Conservation (phyloP, 345 rosid species). For the Pugionium cornutum region DNA sequence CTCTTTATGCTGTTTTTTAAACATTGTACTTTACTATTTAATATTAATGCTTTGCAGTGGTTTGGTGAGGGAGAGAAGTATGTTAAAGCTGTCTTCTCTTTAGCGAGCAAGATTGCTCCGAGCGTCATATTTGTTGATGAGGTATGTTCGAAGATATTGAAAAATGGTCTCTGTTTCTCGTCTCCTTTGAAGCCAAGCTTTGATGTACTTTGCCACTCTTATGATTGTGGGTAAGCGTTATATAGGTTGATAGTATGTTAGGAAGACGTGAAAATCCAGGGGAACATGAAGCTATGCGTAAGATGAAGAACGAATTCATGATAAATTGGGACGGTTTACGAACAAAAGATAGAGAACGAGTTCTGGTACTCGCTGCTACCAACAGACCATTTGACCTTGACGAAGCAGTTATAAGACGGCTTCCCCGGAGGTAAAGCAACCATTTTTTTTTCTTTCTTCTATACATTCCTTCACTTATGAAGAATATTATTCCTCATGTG, state of each 20-base stretch:
- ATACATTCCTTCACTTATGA: not conserved
- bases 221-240: not conserved
- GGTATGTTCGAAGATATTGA: slow-evolving; percentile 50
- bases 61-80: slow-evolving; percentile 99
- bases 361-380: slow-evolving; percentile 93
- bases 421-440: slow-evolving; percentile 72
- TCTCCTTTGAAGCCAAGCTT: slow-evolving; percentile 1
- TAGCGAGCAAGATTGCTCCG: slow-evolving; percentile 98
- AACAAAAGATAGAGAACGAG: slow-evolving; percentile 94
- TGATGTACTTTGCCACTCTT: not conserved
- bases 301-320: slow-evolving; percentile 99
- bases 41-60: slow-evolving; percentile 65
- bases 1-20: not conserved
- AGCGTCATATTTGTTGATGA: slow-evolving; percentile 96
- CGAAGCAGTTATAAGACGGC: slow-evolving; percentile 98
- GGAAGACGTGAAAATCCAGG: slow-evolving; percentile 99
- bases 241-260: slow-evolving; percentile 97
- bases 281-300: slow-evolving; percentile 99
- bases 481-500: not conserved
- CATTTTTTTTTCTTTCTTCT: not conserved
- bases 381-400: slow-evolving; percentile 98
- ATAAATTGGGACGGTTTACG: slow-evolving; percentile 98
- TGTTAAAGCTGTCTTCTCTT: slow-evolving; percentile 96
- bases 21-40: slow-evolving; percentile 15
- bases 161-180: slow-evolving; percentile 8